Base-by-base conservation (phyloP, 1,139 yeast genomes). In the Yamadazyma epiphylla region DNA sequence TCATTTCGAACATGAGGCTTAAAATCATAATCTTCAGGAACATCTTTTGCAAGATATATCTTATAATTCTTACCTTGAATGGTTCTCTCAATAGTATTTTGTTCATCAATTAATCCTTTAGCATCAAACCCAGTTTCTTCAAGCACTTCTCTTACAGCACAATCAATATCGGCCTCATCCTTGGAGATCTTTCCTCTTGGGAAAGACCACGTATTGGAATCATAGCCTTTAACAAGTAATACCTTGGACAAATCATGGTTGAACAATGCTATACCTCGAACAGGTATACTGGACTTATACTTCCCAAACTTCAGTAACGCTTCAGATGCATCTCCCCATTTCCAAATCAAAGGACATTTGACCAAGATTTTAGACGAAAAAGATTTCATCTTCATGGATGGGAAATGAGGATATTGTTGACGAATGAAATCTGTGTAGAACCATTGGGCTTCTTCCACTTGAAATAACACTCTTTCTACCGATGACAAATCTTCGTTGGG, bases 361-460 rank as follows among this genome's bases (percentile, higher is more conserved):
- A 78, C 77, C 48, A 88, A 77, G 26, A 91, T 60, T 39, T 70
- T 70, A 28, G 82, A 74, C 0, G 91, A 80, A 55, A 94, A 89
- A n/a, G 72, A 58, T 51, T 82, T 83, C 74, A 89, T 79, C 49
- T 81, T 84, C 71, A 89, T 64, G 1, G 75, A 55, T 4, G 97
- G 98, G 41, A 91, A 66, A 19, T 71, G 58, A 2, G 94, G 94
- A 52, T 87, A 83, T 48, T 80, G 63, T 27, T 74, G 77, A 22
- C 91, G 74, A 11, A 83, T 70, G 50, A 83, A 89, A 58, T 94
- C 99, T 28, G 86, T 77, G 55, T 89, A 94, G 54, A 85, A 94
- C 98, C 98, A 94, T 49, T 88, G 96, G 2, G 98, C 98, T 57
- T 94, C 98, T 65, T 94, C 99, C 25, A 94, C 80, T 53, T 89